Evolutionary conservation across 2,329 filamentous ascomycete genomes (phyloP), one percentile per base, ranked within the genome.

Genomic region (Escovopsis sp.): DNA sequence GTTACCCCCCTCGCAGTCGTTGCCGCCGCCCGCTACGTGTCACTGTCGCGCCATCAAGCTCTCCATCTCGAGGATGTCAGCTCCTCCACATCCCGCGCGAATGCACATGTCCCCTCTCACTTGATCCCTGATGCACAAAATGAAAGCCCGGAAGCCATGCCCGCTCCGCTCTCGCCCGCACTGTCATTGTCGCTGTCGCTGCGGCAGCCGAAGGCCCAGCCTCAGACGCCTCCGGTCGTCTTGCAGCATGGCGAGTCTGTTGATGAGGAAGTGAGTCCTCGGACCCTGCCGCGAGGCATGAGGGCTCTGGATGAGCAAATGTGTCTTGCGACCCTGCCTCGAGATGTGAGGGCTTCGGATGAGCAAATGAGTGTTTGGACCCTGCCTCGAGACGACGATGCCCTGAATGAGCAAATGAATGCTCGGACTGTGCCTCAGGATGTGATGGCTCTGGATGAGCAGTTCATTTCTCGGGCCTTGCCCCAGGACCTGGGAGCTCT

Each of bases 211-310:
- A 40, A 43, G 34, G 35, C 43, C 37, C 45, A 46, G 35, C 53
- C 64, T 17, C 50, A 56, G 12, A 69, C 66, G 25, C 68, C 69
- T 33, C 61, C 57, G 35, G 50, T 68, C 36, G 55, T 64, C 43
- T 48, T 68, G 31, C 65, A 66, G 35, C 45, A 61, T 51, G 44
- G 54, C 37, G 52, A 51, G 28, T 52, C n/a, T n/a, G n/a, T 25
- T 56, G 54, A 45, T 56, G 43, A 56, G 39, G 49, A 57, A 36
- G 49, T 66, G 36, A 59, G 62, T 31, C 58, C 55, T 16, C 60
- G 54, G 36, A 66, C 58, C 32, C 45, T 68, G 14, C 60, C 57
- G 36, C 62, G 61, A 35, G 62, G 7, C 11, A 9, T 25, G 2
- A 25, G 11, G 21, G 21, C 21, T 11, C 8, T 11, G 21, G 21